Percentiles rank a stretch among this genome's conserved stretches.
Evolutionary conservation across 345 rosid genomes (phyloP).

Genomic region (Salix suchowensis): DNA sequence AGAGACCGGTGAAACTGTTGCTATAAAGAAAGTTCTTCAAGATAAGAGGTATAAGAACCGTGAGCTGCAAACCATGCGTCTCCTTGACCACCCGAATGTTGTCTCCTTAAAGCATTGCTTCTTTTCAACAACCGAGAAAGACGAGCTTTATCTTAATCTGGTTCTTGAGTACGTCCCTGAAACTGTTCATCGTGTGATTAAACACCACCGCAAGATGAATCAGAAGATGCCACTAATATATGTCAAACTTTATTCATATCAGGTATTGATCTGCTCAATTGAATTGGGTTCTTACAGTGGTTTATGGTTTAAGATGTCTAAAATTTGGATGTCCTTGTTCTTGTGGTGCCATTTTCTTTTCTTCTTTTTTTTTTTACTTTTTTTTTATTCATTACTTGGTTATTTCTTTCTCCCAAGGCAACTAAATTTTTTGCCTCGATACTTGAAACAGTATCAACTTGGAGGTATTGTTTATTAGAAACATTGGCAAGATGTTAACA

Average conservation of each 20-base stretch:
- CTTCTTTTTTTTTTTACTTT: neutral
- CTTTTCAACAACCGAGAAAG: slow-evolving; percentile 93
- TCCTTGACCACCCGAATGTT: slow-evolving; percentile 91
- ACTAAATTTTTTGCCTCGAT: neutral
- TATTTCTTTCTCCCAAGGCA: neutral
- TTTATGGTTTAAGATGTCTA: neutral
- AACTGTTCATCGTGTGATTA: slow-evolving; percentile 85
- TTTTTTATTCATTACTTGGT: neutral
- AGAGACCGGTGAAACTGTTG: slow-evolving; percentile 95
- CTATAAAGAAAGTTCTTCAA: slow-evolving; percentile 95
- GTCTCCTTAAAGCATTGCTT: slow-evolving; percentile 90
- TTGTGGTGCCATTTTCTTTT: neutral
- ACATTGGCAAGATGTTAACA: neutral
- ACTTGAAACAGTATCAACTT: neutral
- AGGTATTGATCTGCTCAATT: slow-evolving; percentile 39
- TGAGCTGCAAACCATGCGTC: slow-evolving; percentile 96
- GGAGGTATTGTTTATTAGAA: neutral
- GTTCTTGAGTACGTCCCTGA: slow-evolving; percentile 98
- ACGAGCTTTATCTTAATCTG: slow-evolving; percentile 90
- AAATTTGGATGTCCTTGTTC: neutral
- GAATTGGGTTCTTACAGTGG: neutral
- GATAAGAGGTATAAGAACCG: slow-evolving; percentile 97
- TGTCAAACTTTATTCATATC: slow-evolving; percentile 87
- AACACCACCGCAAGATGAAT: slow-evolving; percentile 82
- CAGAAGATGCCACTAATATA: slow-evolving; percentile 91